phyloP scores from a whole-genome alignment of 2,329 filamentous ascomycete species.

The Ophiostoma novo-ulmi region DNA sequence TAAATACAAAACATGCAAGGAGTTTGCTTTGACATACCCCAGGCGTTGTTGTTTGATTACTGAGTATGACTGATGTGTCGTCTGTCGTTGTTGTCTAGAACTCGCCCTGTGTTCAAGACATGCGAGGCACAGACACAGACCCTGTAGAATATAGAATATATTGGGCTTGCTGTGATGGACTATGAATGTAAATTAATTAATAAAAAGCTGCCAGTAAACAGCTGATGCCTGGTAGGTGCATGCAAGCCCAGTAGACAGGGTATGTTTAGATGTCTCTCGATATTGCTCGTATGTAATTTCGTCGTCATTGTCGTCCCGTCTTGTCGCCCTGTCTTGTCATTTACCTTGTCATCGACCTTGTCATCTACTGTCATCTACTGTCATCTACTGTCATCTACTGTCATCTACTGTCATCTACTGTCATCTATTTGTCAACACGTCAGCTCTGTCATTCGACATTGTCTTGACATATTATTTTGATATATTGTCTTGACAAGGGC shows the following conservation, averaged over 20 bases:
- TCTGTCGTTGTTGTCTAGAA: neutral
- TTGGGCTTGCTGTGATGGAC: no score
- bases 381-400: no score
- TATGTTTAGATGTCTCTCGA: neutral
- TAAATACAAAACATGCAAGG: no score
- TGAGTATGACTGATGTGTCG: neutral
- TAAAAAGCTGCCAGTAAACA: no score
- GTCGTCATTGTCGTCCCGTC: no score
- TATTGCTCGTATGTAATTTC: neutral
- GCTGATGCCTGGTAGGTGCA: no score
- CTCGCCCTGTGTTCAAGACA: neutral
- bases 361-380: neutral
- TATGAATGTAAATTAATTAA: no score
- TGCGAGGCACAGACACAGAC: neutral
- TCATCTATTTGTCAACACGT: no score
- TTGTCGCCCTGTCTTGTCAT: neutral
- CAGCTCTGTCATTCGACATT: no score
- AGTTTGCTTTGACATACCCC: neutral
- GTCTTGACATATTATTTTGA: no score
- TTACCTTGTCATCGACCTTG: neutral
- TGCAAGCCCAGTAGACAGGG: neutral
- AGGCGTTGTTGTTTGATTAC: no score
- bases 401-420: neutral
- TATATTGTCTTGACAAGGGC: neutral
- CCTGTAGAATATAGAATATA: neutral